phyloP scores from a whole-genome alignment of 2,329 filamentous ascomycete genomes.

The Fusarium euwallaceae region DNA sequence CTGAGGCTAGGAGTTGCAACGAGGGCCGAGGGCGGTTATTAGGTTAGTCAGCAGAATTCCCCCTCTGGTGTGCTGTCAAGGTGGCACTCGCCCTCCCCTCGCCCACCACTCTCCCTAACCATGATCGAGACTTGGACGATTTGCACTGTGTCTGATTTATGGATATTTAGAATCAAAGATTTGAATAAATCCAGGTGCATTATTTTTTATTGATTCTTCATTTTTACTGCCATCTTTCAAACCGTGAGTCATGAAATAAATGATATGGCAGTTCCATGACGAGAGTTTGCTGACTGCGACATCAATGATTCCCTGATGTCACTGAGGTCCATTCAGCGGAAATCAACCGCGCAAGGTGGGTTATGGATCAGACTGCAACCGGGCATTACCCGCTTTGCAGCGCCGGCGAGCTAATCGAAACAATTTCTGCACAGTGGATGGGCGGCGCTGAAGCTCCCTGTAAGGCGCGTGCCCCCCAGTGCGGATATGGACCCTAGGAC shows the following conservation, averaged over 20 bases:
- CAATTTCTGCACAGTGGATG: background rate
- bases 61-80: conserved; percentile 11
- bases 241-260: background rate
- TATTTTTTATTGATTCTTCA: background rate
- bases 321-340: conserved; percentile 21
- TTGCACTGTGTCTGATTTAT: background rate
- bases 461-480: conserved; percentile 1
- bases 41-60: conserved; percentile 25
- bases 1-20: conserved; percentile 43
- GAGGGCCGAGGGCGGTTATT: conserved; percentile 37
- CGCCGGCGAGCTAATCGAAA: background rate
- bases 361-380: background rate
- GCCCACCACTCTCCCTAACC: background rate
- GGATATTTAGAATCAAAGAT: background rate
- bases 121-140: background rate
- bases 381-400: conserved; percentile 19
- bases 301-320: conserved; percentile 7
- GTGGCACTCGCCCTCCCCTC: conserved; percentile 8
- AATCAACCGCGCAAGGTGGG: conserved; percentile 22
- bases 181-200: background rate
- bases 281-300: background rate
- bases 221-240: background rate
- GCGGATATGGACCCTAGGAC: background rate
- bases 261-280: background rate
- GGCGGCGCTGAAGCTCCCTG: background rate